phyloP scores from a whole-genome alignment of 1,284 basidiomycete species.

The Leccinum brunneo-olivaceum region DNA sequence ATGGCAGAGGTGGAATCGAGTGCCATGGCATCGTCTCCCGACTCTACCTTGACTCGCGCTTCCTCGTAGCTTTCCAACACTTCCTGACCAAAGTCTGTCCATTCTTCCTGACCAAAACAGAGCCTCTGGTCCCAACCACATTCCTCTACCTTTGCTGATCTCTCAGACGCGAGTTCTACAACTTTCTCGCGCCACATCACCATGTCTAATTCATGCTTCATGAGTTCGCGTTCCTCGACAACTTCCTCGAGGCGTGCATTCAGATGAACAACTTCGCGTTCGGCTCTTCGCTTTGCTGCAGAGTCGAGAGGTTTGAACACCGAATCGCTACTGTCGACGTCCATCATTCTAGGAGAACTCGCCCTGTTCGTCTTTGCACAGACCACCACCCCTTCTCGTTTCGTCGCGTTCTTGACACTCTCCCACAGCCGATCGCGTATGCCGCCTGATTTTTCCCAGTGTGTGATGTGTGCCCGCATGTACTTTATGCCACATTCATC shows the following conservation, averaged over 20 bases:
- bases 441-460: constrained; percentile 54
- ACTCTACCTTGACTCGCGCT: constrained; percentile 26
- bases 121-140: constrained; percentile 83
- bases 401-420: constrained; percentile 57
- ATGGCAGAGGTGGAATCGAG: constrained; percentile 34
- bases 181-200: constrained; percentile 62
- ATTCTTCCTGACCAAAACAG: constrained; percentile 74
- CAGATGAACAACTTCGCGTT: constrained; percentile 49
- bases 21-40: constrained; percentile 26
- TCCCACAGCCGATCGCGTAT: constrained; percentile 62
- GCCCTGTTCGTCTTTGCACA: constrained; percentile 24
- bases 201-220: constrained; percentile 61
- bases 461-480: constrained; percentile 56
- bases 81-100: constrained; percentile 54
- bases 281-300: constrained; percentile 35
- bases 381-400: constrained; percentile 62
- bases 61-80: constrained; percentile 66
- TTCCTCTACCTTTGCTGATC: constrained; percentile 50
- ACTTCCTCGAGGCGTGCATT: constrained; percentile 47
- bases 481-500: constrained; percentile 69
- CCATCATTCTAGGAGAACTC: constrained; percentile 17
- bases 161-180: constrained; percentile 54
- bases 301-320: constrained; percentile 7
- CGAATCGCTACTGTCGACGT: constrained; percentile 12
- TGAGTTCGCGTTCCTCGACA: constrained; percentile 50